These are phyloP conservation scores for Cryptococcus sp. DNA, from an alignment of 1,284 basidiomycete genomes.

Conservation along the genomic window DNA sequence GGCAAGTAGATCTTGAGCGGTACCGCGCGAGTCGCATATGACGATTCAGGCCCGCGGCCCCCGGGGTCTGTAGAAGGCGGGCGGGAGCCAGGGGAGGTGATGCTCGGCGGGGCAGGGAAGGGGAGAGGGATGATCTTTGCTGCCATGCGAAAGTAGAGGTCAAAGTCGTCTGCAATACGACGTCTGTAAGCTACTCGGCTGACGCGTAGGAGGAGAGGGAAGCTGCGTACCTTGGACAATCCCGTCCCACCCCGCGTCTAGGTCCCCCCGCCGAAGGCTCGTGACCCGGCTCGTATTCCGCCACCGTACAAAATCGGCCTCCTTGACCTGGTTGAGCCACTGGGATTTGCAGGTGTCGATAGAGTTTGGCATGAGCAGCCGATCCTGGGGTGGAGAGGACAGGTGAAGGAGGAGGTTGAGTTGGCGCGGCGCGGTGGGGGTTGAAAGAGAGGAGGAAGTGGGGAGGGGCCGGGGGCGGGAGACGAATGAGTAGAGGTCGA, in stretches of 20 bases:
- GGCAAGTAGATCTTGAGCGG: constrained; percentile 88
- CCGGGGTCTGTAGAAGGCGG: constrained; percentile 66
- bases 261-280: constrained; percentile 76
- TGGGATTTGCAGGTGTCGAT: constrained; percentile 80
- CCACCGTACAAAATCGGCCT: constrained; percentile 92
- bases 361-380: constrained; percentile 70
- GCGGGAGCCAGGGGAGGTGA: constrained; percentile 38
- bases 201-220: not conserved
- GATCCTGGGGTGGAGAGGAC: constrained; percentile 67
- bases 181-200: not conserved
- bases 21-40: constrained; percentile 77
- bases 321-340: constrained; percentile 90
- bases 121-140: constrained; percentile 65
- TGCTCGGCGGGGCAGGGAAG: constrained; percentile 55
- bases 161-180: constrained; percentile 72
- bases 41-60: constrained; percentile 51
- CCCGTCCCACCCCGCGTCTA: constrained; percentile 92
- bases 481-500: constrained; percentile 67
- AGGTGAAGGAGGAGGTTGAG: constrained; percentile 78
- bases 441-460: constrained; percentile 16
- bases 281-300: constrained; percentile 90
- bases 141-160: constrained; percentile 88
- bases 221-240: constrained; percentile 72
- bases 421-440: constrained; percentile 50
- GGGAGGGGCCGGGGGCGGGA: constrained; percentile 21